These are phyloP conservation scores for Athelia sp. DNA, from an alignment of 1,284 basidiomycete species.

Conservation along the genomic window DNA sequence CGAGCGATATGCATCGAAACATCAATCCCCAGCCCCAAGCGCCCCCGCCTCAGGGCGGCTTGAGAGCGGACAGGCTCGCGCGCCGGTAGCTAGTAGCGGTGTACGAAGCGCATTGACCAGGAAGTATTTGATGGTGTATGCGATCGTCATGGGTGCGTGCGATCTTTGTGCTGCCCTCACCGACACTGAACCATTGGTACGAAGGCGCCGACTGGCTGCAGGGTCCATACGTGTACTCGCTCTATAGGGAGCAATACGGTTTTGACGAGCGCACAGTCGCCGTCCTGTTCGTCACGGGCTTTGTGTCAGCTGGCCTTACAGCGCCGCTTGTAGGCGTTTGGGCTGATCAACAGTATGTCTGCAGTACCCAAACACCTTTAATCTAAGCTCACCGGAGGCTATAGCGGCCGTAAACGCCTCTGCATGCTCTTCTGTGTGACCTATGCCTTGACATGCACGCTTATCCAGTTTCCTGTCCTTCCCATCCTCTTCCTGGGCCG, in stretches of 20 bases:
- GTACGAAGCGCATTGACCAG: conserved; percentile 37
- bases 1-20: conserved; percentile 39
- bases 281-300: conserved; percentile 67
- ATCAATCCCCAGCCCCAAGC: conserved; percentile 13
- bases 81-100: conserved; percentile 9
- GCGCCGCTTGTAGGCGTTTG: conserved; percentile 69
- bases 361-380: background rate
- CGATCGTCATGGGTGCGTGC: conserved; percentile 63
- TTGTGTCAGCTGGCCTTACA: conserved; percentile 60
- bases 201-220: conserved; percentile 76
- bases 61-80: conserved; percentile 26
- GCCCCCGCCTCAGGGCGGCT: conserved; percentile 24
- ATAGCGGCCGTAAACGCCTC: conserved; percentile 59
- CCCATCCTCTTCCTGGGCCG: conserved; percentile 59
- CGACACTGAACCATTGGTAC: background rate
- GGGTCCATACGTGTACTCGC: conserved; percentile 69
- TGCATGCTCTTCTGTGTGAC: conserved; percentile 66
- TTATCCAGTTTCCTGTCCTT: conserved; percentile 49
- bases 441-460: conserved; percentile 53
- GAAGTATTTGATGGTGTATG: conserved; percentile 65
- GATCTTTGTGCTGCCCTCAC: background rate
- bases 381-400: conserved; percentile 2
- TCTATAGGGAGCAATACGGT: conserved; percentile 65
- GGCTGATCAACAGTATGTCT: conserved; percentile 69
- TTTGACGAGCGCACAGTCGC: conserved; percentile 63